Conservation (phyloP, 2,329 filamentous ascomycete species). For the Colletotrichum limetticola region DNA sequence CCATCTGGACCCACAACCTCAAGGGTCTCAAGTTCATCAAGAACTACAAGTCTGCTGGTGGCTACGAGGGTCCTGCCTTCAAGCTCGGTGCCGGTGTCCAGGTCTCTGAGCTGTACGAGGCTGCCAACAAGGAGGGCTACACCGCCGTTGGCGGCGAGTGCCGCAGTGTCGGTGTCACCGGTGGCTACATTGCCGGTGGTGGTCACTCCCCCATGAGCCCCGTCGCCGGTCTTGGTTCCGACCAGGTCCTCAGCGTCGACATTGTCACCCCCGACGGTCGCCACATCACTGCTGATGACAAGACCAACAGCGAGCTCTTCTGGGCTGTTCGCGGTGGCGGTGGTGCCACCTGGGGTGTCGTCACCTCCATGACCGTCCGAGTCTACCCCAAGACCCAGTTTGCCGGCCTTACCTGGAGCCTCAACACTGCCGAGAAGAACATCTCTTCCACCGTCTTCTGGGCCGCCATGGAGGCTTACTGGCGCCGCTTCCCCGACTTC, state of each 20-base stretch:
- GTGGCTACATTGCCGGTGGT: conserved; percentile 49
- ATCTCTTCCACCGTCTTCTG: conserved; percentile 45
- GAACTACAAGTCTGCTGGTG: conserved; percentile 36
- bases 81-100: conserved; percentile 66
- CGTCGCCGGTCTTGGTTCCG: conserved; percentile 54
- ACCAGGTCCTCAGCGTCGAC: conserved; percentile 62
- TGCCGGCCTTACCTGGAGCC: conserved; percentile 45
- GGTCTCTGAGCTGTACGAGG: conserved; percentile 62
- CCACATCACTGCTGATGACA: conserved; percentile 52
- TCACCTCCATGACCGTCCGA: conserved; percentile 50
- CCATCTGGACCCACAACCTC: conserved; percentile 59
- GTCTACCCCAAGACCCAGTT: conserved; percentile 47
- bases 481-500: conserved; percentile 44
- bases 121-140: conserved; percentile 56
- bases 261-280: conserved; percentile 57
- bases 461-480: conserved; percentile 45
- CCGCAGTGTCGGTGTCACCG: conserved; percentile 43
- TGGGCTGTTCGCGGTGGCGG: conserved; percentile 61
- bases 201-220: conserved; percentile 61
- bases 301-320: conserved; percentile 57
- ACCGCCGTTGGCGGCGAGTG: conserved; percentile 66
- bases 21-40: conserved; percentile 47
- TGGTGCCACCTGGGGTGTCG: conserved; percentile 56
- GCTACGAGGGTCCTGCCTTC: conserved; percentile 59
- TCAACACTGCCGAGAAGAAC: conserved; percentile 41